Percentiles rank a stretch among this genome's conserved stretches.
phyloP scores from a whole-genome alignment of 257 asterid species.

The Ehretia macrophylla region DNA sequence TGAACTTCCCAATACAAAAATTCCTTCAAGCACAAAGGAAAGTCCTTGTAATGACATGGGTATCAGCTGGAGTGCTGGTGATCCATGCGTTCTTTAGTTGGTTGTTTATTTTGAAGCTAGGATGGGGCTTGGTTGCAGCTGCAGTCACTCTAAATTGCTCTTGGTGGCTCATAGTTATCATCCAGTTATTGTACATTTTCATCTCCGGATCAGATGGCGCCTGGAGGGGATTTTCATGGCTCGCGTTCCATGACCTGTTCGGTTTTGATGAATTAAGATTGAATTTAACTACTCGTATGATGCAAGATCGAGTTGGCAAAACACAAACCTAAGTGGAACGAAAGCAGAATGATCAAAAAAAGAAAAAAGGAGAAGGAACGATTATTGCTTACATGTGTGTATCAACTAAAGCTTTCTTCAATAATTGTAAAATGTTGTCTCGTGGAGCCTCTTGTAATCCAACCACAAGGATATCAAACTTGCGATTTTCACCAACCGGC shows the following conservation, averaged over 20 bases:
- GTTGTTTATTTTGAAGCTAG: constrained; percentile 56
- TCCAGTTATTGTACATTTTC: constrained; percentile 52
- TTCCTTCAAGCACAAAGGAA: constrained; percentile 80
- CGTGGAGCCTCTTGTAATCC: constrained; percentile 74
- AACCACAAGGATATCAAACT: constrained; percentile 53
- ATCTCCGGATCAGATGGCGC: constrained; percentile 64
- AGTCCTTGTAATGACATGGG: constrained; percentile 66
- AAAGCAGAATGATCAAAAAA: background rate
- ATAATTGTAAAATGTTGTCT: constrained; percentile 30
- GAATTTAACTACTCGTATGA: no score
- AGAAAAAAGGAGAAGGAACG: background rate
- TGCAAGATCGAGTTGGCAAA: no score
- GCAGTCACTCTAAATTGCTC: constrained; percentile 61
- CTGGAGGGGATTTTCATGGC: constrained; percentile 77
- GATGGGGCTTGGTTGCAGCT: constrained; percentile 65
- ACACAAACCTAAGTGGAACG: background rate
- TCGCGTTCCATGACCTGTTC: constrained; percentile 63
- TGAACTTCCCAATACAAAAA: constrained; percentile 75
- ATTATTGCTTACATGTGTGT: constrained; percentile 39
- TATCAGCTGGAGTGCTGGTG: constrained; percentile 44
- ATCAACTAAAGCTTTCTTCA: constrained; percentile 38
- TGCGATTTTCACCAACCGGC: constrained; percentile 43
- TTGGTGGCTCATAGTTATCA: constrained; percentile 63
- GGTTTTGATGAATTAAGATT: no score
- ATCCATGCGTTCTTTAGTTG: constrained; percentile 59